Evolutionary conservation across 768 basidiomycete species (phyloP).

Genomic region (Artomyces pyxidatus): DNA sequence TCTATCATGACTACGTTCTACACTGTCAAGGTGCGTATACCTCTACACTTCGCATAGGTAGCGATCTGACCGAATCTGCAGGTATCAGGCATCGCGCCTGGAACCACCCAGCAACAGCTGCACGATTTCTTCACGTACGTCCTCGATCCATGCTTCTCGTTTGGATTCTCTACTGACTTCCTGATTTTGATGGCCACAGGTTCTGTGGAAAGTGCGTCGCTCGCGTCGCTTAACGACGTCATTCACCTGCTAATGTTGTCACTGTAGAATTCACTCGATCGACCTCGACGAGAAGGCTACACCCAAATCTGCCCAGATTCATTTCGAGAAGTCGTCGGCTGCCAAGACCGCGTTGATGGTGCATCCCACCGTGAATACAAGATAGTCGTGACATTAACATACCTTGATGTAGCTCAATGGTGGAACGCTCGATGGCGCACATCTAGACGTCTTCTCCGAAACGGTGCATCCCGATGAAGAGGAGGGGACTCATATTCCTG

Average conservation of each 20-base stretch:
- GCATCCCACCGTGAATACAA: neutral
- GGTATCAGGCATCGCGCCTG: constrained; percentile 65
- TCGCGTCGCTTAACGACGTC: neutral
- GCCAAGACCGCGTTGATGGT: constrained; percentile 86
- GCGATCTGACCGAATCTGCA: too few relatives aligned
- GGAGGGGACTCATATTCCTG: constrained; percentile 29
- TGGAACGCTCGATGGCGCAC: constrained; percentile 65
- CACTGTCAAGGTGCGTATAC: constrained; percentile 6
- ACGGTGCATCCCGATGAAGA: constrained; percentile 48
- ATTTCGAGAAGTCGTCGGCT: constrained; percentile 78
- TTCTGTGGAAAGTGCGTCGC: constrained; percentile 77
- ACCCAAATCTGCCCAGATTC: constrained; percentile 52
- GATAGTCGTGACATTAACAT: neutral
- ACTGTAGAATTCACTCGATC: constrained; percentile 55
- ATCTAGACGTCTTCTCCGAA: constrained; percentile 66
- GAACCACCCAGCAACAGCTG: constrained; percentile 60
- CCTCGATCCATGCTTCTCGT: constrained; percentile 1
- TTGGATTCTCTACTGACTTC: neutral
- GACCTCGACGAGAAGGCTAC: constrained; percentile 39
- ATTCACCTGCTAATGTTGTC: constrained; percentile 11
- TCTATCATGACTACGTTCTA: neutral
- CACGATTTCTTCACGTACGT: constrained; percentile 76
- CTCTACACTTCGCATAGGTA: too few relatives aligned
- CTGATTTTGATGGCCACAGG: constrained; percentile 25
- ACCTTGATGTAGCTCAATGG: constrained; percentile 50